A percentile compares a stretch with the other conserved stretches of the same genome.
phyloP scores from a whole-genome alignment of 176 grass and related monocot species.

The Tillandsia fasciculata region DNA sequence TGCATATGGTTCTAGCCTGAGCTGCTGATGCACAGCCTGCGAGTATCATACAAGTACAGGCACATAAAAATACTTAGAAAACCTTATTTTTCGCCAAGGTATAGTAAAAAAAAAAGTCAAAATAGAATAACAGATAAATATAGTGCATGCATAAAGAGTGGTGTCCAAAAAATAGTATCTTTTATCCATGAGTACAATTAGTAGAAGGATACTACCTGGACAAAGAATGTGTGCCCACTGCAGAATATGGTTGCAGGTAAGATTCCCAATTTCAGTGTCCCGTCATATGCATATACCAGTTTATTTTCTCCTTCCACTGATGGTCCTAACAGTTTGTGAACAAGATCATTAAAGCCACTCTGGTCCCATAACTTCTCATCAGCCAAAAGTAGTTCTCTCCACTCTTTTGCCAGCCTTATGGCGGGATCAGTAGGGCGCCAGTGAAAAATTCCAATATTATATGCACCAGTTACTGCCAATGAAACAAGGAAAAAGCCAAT shows the following conservation, averaged over 20 bases:
- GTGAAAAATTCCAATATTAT: constrained; percentile 95
- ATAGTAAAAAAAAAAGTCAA: neutral
- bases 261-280: constrained; percentile 83
- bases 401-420: constrained; percentile 86
- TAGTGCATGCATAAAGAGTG: neutral
- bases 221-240: constrained; percentile 93
- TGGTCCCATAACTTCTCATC: constrained; percentile 94
- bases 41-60: neutral
- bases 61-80: neutral
- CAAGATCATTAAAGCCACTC: constrained; percentile 84
- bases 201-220: constrained; percentile 49
- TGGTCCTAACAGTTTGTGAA: constrained; percentile 51
- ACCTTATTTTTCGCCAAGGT: neutral
- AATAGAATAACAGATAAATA: neutral
- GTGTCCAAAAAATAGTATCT: neutral
- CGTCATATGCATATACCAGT: constrained; percentile 86
- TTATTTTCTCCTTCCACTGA: constrained; percentile 50
- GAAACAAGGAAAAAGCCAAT: constrained; percentile 7
- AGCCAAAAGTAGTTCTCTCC: constrained; percentile 71
- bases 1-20: constrained; percentile 90
- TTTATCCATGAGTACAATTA: neutral
- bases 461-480: constrained; percentile 67
- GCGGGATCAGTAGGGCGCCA: constrained; percentile 80
- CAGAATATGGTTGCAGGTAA: constrained; percentile 98
- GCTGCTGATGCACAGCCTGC: constrained; percentile 69